These are phyloP conservation scores for Komagataea norvegica DNA, from an alignment of 1,139 yeast genomes.

Conservation along the genomic window DNA sequence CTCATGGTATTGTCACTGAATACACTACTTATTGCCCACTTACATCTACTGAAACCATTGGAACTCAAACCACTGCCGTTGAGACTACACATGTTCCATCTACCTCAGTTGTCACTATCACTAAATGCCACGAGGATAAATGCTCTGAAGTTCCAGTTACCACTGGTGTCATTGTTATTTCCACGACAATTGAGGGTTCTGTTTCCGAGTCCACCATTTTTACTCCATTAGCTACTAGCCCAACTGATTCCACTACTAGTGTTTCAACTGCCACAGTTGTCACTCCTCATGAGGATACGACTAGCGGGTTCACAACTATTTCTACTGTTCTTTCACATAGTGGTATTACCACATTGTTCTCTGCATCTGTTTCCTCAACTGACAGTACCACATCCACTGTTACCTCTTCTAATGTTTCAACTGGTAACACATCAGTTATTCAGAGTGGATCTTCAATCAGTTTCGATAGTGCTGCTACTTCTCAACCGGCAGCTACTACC, in stretches of 20 bases:
- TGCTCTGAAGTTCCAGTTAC: slow-evolving; percentile 36
- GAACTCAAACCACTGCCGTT: slow-evolving; percentile 11
- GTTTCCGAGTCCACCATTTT: slow-evolving; percentile 32
- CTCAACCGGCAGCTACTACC: neutral
- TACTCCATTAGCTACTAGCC: slow-evolving; percentile 30
- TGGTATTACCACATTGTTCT: neutral
- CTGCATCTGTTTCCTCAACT: neutral
- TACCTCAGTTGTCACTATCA: slow-evolving; percentile 38
- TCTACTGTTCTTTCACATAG: too few species aligned
- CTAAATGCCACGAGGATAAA: slow-evolving; percentile 38
- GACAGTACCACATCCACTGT: too few species aligned
- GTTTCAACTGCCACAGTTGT: too few species aligned
- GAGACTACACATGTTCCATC: slow-evolving; percentile 5
- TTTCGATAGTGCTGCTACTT: too few species aligned
- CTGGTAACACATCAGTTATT: too few species aligned
- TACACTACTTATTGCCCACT: slow-evolving; percentile 36
- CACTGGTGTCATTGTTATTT: slow-evolving; percentile 40
- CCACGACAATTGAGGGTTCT: slow-evolving; percentile 28
- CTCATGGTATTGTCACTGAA: slow-evolving; percentile 21
- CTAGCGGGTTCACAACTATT: too few species aligned
- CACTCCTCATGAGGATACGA: too few species aligned
- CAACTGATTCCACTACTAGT: neutral
- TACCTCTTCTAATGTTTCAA: too few species aligned
- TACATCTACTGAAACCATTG: too few species aligned
- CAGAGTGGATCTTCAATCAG: too few species aligned